These are phyloP conservation scores for Boletus pseudo-olivaceus DNA, from an alignment of 768 basidiomycete species.

Conservation along the genomic window DNA sequence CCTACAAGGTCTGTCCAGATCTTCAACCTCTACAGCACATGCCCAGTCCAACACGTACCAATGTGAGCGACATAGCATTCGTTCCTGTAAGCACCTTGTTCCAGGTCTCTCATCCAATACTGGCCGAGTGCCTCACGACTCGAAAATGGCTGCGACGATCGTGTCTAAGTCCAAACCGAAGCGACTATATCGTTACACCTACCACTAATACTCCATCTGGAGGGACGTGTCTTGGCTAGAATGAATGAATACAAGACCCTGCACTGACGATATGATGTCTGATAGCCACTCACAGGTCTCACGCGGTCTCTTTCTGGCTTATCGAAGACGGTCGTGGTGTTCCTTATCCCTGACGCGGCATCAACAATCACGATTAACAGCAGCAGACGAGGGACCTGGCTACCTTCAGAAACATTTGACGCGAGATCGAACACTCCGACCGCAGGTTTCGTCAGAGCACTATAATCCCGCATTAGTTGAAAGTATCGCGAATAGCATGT, in stretches of 20 bases:
- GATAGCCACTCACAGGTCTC: constrained; percentile 53
- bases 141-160: constrained; percentile 67
- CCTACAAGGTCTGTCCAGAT: constrained; percentile 60
- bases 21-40: constrained; percentile 8
- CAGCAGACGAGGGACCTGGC: neutral
- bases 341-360: constrained; percentile 74
- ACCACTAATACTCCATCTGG: constrained; percentile 86
- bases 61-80: constrained; percentile 93
- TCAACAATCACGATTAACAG: constrained; percentile 4
- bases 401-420: constrained; percentile 91
- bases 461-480: constrained; percentile 27
- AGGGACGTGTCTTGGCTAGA: constrained; percentile 79
- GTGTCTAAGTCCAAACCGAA: neutral
- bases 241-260: neutral
- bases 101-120: constrained; percentile 94
- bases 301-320: constrained; percentile 84
- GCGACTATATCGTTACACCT: constrained; percentile 26
- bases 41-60: constrained; percentile 46
- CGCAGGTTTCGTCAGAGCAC: constrained; percentile 92
- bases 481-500: neutral
- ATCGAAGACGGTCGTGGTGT: constrained; percentile 98
- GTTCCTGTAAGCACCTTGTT: constrained; percentile 79
- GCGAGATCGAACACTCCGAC: constrained; percentile 96
- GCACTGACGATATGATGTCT: neutral
- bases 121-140: constrained; percentile 90